Percentiles rank a stretch among this genome's conserved stretches.
phyloP scores from a whole-genome alignment of 768 basidiomycete species.

The Candolleomyces efflorescens region DNA sequence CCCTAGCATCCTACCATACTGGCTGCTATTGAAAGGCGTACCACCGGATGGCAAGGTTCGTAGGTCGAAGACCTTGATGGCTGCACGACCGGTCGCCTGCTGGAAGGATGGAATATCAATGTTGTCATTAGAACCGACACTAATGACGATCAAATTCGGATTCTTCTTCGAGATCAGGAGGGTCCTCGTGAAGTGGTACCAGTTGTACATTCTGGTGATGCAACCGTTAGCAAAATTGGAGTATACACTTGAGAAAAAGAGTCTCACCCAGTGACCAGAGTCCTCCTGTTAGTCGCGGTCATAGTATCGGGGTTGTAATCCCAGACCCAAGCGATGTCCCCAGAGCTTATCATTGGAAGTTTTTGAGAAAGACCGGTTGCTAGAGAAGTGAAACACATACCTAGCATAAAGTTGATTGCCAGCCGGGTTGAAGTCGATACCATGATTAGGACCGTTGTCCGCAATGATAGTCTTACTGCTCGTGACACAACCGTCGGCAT shows the following conservation, averaged over 20 bases:
- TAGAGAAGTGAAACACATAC: background rate
- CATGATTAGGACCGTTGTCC: constrained; percentile 4
- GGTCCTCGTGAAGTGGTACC: constrained; percentile 12
- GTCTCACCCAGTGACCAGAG: constrained; percentile 12
- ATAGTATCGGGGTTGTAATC: constrained; percentile 10
- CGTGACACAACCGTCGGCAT: constrained; percentile 1
- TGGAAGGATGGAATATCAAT: constrained; percentile 11
- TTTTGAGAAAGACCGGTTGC: background rate
- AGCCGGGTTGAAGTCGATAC: constrained; percentile 3
- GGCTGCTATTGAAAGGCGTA: constrained; percentile 4
- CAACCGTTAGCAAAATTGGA: no score
- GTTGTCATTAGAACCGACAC: constrained; percentile 11
- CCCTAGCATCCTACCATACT: constrained; percentile 3
- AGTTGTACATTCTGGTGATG: constrained; percentile 10
- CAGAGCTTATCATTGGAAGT: background rate
- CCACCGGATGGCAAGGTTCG: constrained; percentile 6
- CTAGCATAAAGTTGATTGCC: constrained; percentile 5
- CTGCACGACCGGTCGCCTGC: constrained; percentile 4
- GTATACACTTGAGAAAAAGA: background rate
- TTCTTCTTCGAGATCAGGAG: constrained; percentile 12
- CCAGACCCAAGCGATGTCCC: constrained; percentile 14
- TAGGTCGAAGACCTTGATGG: constrained; percentile 13
- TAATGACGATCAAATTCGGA: constrained; percentile 11
- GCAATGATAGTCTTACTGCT: constrained; percentile 1
- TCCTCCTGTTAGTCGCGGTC: constrained; percentile 11